A percentile compares a stretch with the other conserved stretches of the same genome.
Evolutionary conservation across 768 basidiomycete species (phyloP).

Genomic region (Guyanaporus albipodus): DNA sequence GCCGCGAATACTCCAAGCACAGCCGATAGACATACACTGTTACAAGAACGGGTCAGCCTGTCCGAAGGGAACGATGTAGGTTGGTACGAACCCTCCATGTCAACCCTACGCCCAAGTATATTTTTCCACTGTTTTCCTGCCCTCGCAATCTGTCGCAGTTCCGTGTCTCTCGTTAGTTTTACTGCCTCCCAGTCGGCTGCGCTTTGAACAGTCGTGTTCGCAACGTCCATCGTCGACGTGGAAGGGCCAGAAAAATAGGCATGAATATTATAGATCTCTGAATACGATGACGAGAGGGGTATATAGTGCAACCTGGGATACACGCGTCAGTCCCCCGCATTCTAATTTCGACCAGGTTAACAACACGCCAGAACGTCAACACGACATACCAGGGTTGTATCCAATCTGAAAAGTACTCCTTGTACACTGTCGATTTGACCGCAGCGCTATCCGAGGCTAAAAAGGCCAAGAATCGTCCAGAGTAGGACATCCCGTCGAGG

Average conservation of each 20-base stretch:
- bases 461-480: slow-evolving; percentile 82
- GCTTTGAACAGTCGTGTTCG: slow-evolving; percentile 45
- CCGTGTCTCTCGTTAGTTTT: slow-evolving; percentile 60
- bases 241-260: slow-evolving; percentile 90
- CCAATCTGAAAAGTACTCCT: slow-evolving; percentile 90
- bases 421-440: slow-evolving; percentile 86
- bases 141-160: slow-evolving; percentile 76
- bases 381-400: slow-evolving; percentile 76
- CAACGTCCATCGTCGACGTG: slow-evolving; percentile 47
- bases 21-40: slow-evolving; percentile 84
- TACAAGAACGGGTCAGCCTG: background rate
- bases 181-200: slow-evolving; percentile 29
- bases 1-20: slow-evolving; percentile 82
- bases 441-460: slow-evolving; percentile 86
- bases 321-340: background rate
- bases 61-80: background rate
- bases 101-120: slow-evolving; percentile 73
- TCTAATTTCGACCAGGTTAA: too few relatives aligned
- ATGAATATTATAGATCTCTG: slow-evolving; percentile 91
- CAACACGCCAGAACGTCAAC: background rate
- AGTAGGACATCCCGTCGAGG: slow-evolving; percentile 94
- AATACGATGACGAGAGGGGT: slow-evolving; percentile 80
- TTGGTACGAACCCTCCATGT: slow-evolving; percentile 80
- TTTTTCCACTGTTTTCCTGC: slow-evolving; percentile 94
- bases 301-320: slow-evolving; percentile 87